Percentiles rank a stretch among this genome's conserved stretches.
Evolutionary conservation across 2,329 filamentous ascomycete species (phyloP).

Genomic region (Didymella exigua): DNA sequence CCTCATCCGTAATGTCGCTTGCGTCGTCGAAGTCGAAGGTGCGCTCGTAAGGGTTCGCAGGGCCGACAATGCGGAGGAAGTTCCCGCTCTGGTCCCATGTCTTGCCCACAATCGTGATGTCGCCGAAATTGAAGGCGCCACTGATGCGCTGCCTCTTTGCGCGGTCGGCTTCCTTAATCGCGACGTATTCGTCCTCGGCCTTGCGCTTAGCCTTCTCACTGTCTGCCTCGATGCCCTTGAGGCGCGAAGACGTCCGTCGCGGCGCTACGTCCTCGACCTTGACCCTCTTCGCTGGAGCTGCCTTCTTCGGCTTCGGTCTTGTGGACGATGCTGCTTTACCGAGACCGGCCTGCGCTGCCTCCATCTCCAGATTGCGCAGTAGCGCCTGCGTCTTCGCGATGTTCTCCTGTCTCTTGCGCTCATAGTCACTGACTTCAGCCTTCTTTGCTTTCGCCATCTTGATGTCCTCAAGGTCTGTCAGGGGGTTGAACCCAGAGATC

Average conservation of each 20-base stretch:
- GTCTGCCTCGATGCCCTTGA: slow-evolving; percentile 68
- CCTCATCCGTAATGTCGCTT: slow-evolving; percentile 76
- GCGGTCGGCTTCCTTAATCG: slow-evolving; percentile 61
- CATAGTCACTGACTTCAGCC: slow-evolving; percentile 78
- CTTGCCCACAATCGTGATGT: slow-evolving; percentile 80
- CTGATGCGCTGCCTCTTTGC: slow-evolving; percentile 69
- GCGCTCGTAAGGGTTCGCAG: slow-evolving; percentile 77
- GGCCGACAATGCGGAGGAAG: slow-evolving; percentile 70
- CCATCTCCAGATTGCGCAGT: slow-evolving; percentile 74
- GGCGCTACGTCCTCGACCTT: slow-evolving; percentile 65
- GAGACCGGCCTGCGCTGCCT: slow-evolving; percentile 71
- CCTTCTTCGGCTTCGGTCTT: slow-evolving; percentile 52
- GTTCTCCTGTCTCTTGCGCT: slow-evolving; percentile 82
- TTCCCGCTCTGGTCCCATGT: slow-evolving; percentile 73
- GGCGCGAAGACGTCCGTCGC: slow-evolving; percentile 65
- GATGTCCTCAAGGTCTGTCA: background rate
- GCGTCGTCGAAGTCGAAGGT: slow-evolving; percentile 89
- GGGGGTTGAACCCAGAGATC: background rate
- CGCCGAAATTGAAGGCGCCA: slow-evolving; percentile 72
- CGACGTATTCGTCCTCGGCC: slow-evolving; percentile 67
- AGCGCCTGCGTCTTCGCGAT: slow-evolving; percentile 86
- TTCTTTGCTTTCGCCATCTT: slow-evolving; percentile 50
- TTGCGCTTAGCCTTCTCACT: slow-evolving; percentile 72
- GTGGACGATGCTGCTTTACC: slow-evolving; percentile 60
- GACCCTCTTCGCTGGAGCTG: slow-evolving; percentile 53